These are phyloP conservation scores for Penicillium silybi DNA, from an alignment of 495 filamentous ascomycete species.

Conservation along the genomic window DNA sequence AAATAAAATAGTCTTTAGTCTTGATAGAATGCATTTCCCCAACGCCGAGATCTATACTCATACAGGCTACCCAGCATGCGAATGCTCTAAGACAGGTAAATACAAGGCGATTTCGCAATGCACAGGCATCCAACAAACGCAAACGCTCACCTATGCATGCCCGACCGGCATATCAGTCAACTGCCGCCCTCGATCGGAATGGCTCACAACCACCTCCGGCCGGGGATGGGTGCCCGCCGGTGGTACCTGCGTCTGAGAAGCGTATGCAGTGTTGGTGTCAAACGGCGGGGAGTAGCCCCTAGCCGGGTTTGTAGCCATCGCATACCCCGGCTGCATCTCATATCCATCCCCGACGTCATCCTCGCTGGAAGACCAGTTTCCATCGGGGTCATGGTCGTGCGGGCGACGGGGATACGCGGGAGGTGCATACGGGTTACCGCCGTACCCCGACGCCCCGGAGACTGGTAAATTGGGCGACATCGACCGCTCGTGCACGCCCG, in stretches of 20 bases:
- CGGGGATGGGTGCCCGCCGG: constrained; percentile 5
- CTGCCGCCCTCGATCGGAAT: constrained; percentile 14
- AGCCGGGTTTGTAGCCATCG: constrained; percentile 22
- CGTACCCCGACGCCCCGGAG: constrained; percentile 2
- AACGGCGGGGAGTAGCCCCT: constrained; percentile 21
- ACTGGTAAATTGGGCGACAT: constrained; percentile 5
- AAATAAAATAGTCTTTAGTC: not conserved
- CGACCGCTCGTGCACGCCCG: not conserved
- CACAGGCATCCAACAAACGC: not conserved
- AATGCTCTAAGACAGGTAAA: not conserved
- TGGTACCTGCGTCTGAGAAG: constrained; percentile 18
- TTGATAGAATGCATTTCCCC: not conserved
- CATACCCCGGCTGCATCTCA: constrained; percentile 42
- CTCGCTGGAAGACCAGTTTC: constrained; percentile 42
- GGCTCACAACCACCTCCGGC: constrained; percentile 7
- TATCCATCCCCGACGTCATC: constrained; percentile 36
- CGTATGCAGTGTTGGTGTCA: constrained; percentile 34
- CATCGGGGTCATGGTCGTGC: constrained; percentile 33
- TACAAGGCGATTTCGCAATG: not conserved
- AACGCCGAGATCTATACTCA: not conserved
- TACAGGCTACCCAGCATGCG: not conserved
- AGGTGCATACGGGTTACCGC: constrained; percentile 22
- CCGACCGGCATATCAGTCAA: constrained; percentile 21
- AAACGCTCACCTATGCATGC: constrained; percentile 9
- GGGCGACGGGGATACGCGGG: constrained; percentile 25